These are phyloP conservation scores for Hyphochytrium catenoides DNA, from an alignment of 352 stramenopile species.

Conservation along the genomic window DNA sequence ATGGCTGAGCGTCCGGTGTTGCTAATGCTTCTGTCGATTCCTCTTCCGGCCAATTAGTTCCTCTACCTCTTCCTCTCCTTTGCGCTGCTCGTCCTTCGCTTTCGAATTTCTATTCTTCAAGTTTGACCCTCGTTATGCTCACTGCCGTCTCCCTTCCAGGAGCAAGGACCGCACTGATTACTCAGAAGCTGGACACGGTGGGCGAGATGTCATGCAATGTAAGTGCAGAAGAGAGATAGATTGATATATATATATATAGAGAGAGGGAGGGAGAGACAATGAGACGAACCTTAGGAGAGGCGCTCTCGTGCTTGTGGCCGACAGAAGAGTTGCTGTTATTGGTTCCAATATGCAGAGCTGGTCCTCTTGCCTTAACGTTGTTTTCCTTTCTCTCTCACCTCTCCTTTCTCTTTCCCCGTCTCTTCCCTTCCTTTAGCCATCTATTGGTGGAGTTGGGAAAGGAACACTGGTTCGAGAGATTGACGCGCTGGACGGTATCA, in stretches of 20 bases:
- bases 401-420: not conserved
- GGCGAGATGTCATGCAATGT: constrained; percentile 96
- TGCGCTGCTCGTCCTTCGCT: not conserved
- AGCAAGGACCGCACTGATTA: constrained; percentile 82
- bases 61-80: not conserved
- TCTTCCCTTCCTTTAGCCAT: constrained; percentile 30
- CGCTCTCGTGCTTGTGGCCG: too few species aligned
- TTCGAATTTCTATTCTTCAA: too few species aligned
- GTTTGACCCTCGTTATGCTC: too few species aligned
- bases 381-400: not conserved
- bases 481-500: constrained; percentile 91
- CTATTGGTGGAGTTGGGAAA: constrained; percentile 94
- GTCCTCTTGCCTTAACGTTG: too few species aligned
- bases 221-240: constrained; percentile 8
- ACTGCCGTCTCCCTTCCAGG: too few species aligned
- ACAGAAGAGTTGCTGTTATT: too few species aligned
- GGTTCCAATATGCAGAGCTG: too few species aligned
- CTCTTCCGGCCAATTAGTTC: not conserved
- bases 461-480: constrained; percentile 93
- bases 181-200: constrained; percentile 78
- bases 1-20: too few species aligned
- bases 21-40: too few species aligned
- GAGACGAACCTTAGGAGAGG: too few species aligned
- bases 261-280: too few species aligned
- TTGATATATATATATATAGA: too few species aligned